A percentile compares a stretch with the other conserved stretches of the same genome.
Evolutionary conservation across 345 rosid species (phyloP).

Genomic region (Brassica napus): Da-Ae NC_063450.1:52187001-52187500

Average conservation of each 20-base stretch:
- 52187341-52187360: constrained; percentile 70
- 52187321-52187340: constrained; percentile 92
- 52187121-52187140: constrained; percentile 82
- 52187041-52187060: not conserved
- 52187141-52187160: constrained; percentile 97
- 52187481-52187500: constrained; percentile 84
- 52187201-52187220: constrained; percentile 96
- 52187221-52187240: too few relatives aligned
- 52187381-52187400: constrained; percentile 54
- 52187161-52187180: constrained; percentile 74
- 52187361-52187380: constrained; percentile 56
- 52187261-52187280: not conserved
- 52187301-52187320: constrained; percentile 91
- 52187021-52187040: too few relatives aligned
- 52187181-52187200: constrained; percentile 74
- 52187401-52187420: constrained; percentile 18
- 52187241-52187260: constrained; percentile 18
- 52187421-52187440: constrained; percentile 4
- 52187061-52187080: too few relatives aligned
- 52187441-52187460: constrained; percentile 26
- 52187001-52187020: not conserved
- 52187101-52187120: constrained; percentile 88
- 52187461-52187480: constrained; percentile 73
- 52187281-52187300: constrained; percentile 80
- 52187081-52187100: not conserved